Percentiles rank a stretch among this genome's conserved stretches.
These are phyloP conservation scores for Globisporangium perplexum DNA, from an alignment of 352 stramenopile genomes.

Conservation along the genomic window DNA sequence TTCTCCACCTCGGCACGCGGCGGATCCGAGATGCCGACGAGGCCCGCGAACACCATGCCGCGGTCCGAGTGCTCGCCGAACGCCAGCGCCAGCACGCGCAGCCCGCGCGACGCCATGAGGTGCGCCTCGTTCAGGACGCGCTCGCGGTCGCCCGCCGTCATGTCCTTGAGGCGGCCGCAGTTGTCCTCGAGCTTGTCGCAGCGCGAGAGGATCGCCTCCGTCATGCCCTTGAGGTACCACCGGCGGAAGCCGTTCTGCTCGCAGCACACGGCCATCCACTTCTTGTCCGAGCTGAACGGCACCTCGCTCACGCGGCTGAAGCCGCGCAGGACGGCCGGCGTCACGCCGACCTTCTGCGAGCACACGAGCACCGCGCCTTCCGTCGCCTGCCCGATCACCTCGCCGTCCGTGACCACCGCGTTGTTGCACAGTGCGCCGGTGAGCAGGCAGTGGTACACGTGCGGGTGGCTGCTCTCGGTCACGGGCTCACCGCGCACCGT, in stretches of 20 bases:
- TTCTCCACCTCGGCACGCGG: conserved; percentile 62
- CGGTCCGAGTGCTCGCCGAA: conserved; percentile 80
- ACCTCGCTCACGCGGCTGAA: conserved; percentile 87
- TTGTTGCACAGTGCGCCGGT: conserved; percentile 80
- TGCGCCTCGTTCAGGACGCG: conserved; percentile 54
- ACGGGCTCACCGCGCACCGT: conserved; percentile 60
- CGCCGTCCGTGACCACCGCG: conserved; percentile 42
- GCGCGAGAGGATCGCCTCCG: conserved; percentile 65
- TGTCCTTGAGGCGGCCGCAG: conserved; percentile 54
- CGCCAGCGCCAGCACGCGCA: conserved; percentile 89
- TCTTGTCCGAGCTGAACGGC: conserved; percentile 95
- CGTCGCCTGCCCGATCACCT: conserved; percentile 79
- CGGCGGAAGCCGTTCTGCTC: conserved; percentile 45
- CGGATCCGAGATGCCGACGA: conserved; percentile 91
- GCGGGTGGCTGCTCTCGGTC: conserved; percentile 51
- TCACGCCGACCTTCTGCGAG: conserved; percentile 62
- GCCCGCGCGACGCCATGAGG: conserved; percentile 63
- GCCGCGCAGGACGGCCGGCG: conserved; percentile 24
- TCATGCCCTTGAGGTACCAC: conserved; percentile 83
- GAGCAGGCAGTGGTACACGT: conserved; percentile 72
- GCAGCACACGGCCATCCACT: conserved; percentile 94
- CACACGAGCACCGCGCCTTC: conserved; percentile 70
- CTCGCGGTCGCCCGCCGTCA: conserved; percentile 56
- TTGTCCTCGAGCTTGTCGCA: conserved; percentile 77
- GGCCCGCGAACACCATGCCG: conserved; percentile 88